phyloP scores from a whole-genome alignment of 1,284 basidiomycete species.

The Ceratobasidium sp. region DNA sequence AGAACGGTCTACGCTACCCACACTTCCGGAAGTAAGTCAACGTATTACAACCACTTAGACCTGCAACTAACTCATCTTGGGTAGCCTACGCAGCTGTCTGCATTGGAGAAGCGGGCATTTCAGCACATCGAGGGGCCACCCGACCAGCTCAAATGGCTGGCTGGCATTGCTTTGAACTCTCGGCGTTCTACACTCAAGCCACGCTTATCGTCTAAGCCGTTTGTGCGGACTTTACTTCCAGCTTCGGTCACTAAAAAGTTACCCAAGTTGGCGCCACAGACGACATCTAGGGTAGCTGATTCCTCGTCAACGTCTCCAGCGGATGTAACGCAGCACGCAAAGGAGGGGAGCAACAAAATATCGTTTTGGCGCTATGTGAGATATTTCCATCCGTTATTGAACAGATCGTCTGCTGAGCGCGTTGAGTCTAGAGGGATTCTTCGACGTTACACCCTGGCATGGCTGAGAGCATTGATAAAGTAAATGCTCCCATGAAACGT shows the following conservation, averaged over 20 bases:
- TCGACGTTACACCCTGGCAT: conserved; percentile 9
- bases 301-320: neutral
- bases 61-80: neutral
- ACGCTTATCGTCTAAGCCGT: neutral
- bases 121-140: conserved; percentile 4
- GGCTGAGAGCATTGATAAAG: neutral
- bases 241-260: neutral
- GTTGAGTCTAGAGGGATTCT: neutral
- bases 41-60: neutral
- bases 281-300: neutral
- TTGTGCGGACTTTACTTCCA: neutral
- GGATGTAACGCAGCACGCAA: neutral
- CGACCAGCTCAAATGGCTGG: neutral
- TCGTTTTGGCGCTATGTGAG: conserved; percentile 4
- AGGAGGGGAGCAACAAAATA: neutral
- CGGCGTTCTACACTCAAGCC: neutral
- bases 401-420: neutral
- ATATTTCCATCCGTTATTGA: neutral
- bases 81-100: neutral
- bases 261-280: conserved; percentile 6
- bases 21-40: neutral
- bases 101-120: neutral
- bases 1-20: neutral
- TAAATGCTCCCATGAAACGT: conserved; percentile 1
- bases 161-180: conserved; percentile 1